phyloP scores from a whole-genome alignment of 169 alveolate genomes.

The Plasmodium coatneyi region DNA sequence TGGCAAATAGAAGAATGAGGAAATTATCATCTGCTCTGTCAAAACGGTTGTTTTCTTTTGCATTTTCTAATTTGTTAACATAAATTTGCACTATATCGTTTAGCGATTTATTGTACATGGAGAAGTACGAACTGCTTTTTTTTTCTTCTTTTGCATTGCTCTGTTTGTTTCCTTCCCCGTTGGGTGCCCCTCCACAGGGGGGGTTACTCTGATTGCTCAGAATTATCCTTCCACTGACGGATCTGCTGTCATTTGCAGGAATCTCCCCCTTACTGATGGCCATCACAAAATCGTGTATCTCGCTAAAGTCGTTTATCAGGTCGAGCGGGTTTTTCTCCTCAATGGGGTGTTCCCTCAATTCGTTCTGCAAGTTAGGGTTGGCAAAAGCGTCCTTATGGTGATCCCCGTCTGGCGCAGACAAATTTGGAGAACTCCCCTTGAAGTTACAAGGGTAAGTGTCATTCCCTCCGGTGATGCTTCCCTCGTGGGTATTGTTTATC shows the following conservation, averaged over 20 bases:
- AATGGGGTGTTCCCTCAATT: neutral
- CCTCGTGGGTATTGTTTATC: neutral
- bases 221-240: neutral
- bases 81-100: constrained; percentile 37
- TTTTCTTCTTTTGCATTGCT: neutral
- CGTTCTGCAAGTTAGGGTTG: neutral
- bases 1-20: constrained; percentile 50
- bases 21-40: constrained; percentile 4
- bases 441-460: neutral
- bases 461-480: neutral
- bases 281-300: constrained; percentile 2
- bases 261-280: neutral
- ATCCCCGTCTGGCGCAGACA: neutral
- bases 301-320: constrained; percentile 23
- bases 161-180: neutral
- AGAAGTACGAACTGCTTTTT: constrained; percentile 10
- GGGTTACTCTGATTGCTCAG: neutral
- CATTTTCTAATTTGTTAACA: constrained; percentile 12
- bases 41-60: neutral
- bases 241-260: neutral
- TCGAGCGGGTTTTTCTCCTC: neutral
- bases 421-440: neutral
- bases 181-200: neutral
- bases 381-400: neutral
- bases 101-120: constrained; percentile 1